Percentiles rank a stretch among this genome's conserved stretches.
Evolutionary conservation across 495 filamentous ascomycete species (phyloP).

Genomic region (Xylaria scruposa): DNA sequence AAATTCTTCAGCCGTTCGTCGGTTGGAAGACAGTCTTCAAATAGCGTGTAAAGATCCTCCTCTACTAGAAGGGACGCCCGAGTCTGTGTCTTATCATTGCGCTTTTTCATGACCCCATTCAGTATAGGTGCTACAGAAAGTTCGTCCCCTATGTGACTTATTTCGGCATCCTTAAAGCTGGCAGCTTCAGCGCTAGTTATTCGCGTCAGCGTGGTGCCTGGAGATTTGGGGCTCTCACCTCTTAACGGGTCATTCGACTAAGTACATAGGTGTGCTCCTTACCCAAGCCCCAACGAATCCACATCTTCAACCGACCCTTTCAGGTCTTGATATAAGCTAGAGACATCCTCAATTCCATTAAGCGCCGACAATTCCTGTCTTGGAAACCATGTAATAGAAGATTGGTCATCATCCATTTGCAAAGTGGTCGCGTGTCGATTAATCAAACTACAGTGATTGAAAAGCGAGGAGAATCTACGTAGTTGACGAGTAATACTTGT

Average conservation of each 20-base stretch:
- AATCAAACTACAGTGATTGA: neutral
- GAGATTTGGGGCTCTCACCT: neutral
- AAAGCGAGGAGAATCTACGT: neutral
- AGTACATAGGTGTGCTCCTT: neutral
- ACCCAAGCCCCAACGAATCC: neutral
- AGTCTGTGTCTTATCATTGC: neutral
- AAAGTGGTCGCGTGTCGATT: neutral
- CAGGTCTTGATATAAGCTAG: neutral
- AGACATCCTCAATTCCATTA: neutral
- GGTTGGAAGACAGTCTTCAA: neutral
- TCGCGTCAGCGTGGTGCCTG: neutral
- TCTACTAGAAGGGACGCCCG: neutral
- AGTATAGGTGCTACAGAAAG: neutral
- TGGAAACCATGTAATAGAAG: slow-evolving; percentile 2
- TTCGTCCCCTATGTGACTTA: neutral
- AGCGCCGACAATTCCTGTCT: neutral
- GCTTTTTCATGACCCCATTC: neutral
- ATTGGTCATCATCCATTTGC: neutral
- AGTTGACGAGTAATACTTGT: neutral
- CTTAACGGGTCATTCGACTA: neutral
- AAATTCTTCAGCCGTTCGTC: neutral
- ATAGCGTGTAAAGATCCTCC: neutral
- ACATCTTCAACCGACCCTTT: neutral
- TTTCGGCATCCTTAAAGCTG: neutral
- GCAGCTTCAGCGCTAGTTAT: neutral